Percentiles rank a stretch among this genome's conserved stretches.
Evolutionary conservation across 768 basidiomycete genomes (phyloP).

Genomic region (Trametes cubensis): DNA sequence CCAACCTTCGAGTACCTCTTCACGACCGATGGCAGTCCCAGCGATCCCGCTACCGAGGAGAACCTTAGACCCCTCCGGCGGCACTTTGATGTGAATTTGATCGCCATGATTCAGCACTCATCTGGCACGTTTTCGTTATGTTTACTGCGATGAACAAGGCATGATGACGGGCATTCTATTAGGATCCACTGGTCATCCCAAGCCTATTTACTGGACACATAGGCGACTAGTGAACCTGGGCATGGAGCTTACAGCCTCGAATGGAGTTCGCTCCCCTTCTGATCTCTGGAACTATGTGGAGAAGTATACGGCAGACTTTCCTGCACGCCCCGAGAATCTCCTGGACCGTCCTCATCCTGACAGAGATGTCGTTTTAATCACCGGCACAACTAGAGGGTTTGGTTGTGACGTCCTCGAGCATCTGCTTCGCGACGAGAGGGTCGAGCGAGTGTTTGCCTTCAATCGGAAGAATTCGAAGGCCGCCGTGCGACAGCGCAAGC

Average conservation of each 20-base stretch:
- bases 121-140: background rate
- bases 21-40: background rate
- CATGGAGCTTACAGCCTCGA: background rate
- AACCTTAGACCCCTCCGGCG: background rate
- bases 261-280: background rate
- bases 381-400: conserved; percentile 13
- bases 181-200: conserved; percentile 21
- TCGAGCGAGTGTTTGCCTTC: conserved; percentile 29
- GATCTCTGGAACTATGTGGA: conserved; percentile 4
- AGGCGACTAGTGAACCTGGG: background rate
- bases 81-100: background rate
- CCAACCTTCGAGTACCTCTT: conserved; percentile 2
- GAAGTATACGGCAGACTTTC: conserved; percentile 2
- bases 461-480: conserved; percentile 20
- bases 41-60: background rate
- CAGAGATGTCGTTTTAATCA: conserved; percentile 20
- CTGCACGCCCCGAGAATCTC: conserved; percentile 1
- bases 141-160: too few relatives aligned
- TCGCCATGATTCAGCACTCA: conserved; percentile 10
- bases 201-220: conserved; percentile 12
- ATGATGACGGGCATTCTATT: too few relatives aligned
- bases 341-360: background rate
- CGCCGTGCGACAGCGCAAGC: conserved; percentile 31
- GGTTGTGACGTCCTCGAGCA: conserved; percentile 15
- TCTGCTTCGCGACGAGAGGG: conserved; percentile 11